These are phyloP conservation scores for Metschnikowia continentalis DNA, from an alignment of 805 yeast species.

Conservation along the genomic window DNA sequence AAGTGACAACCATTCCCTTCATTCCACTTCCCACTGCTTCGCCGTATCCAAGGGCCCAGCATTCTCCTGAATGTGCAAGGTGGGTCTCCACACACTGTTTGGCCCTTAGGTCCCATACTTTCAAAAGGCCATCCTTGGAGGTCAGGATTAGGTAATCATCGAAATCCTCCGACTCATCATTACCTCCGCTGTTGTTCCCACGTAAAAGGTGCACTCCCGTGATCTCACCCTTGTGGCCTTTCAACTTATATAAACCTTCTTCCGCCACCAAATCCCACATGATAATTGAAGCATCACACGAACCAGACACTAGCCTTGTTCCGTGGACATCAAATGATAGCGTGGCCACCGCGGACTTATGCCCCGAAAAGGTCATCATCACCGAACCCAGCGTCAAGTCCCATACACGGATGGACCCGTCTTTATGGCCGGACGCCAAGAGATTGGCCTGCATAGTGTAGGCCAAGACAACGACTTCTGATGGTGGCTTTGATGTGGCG, in stretches of 20 bases:
- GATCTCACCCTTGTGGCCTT: constrained; percentile 86
- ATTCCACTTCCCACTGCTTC: constrained; percentile 21
- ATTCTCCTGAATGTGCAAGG: constrained; percentile 87
- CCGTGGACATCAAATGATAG: constrained; percentile 76
- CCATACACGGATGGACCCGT: constrained; percentile 90
- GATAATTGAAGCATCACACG: constrained; percentile 77
- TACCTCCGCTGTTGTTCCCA: constrained; percentile 2
- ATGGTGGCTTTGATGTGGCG: constrained; percentile 55
- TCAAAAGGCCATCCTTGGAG: constrained; percentile 86
- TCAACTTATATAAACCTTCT: constrained; percentile 77
- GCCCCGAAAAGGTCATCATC: constrained; percentile 85
- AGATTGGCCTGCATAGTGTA: constrained; percentile 60
- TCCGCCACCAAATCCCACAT: constrained; percentile 96
- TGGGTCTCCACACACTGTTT: constrained; percentile 94
- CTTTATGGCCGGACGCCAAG: constrained; percentile 84
- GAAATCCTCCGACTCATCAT: constrained; percentile 41
- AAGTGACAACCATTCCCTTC: constrained; percentile 49
- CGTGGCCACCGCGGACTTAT: constrained; percentile 69
- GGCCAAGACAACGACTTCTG: constrained; percentile 59
- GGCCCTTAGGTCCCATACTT: constrained; percentile 87
- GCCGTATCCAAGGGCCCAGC: constrained; percentile 65
- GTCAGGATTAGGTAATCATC: constrained; percentile 72
- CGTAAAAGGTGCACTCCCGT: constrained; percentile 62
- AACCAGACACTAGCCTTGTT: constrained; percentile 81
- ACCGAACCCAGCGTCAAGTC: constrained; percentile 78